Conservation (phyloP, 2,329 filamentous ascomycete species). For the Fusarium palustre region DNA sequence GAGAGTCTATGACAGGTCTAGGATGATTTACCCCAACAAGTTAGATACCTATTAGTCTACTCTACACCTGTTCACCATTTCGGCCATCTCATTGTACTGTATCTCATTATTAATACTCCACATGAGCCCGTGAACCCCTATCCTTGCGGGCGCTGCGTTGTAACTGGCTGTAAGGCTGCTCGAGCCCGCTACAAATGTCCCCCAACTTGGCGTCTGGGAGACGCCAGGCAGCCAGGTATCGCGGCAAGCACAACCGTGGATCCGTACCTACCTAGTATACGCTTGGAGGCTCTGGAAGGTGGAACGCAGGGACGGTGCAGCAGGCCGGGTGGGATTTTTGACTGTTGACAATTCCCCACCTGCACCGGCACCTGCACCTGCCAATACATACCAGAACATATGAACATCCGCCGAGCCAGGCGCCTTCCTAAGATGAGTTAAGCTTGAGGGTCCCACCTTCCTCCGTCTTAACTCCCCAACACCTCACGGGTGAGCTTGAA, state of each 20-base stretch:
- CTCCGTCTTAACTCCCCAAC: slow-evolving; percentile 32
- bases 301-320: background rate
- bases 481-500: slow-evolving; percentile 19
- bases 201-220: slow-evolving; percentile 1
- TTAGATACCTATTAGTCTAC: no score
- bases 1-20: background rate
- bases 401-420: slow-evolving; percentile 1
- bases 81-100: background rate
- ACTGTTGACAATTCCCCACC: background rate
- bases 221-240: slow-evolving; percentile 45
- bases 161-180: slow-evolving; percentile 25
- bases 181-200: slow-evolving; percentile 9
- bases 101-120: slow-evolving; percentile 17
- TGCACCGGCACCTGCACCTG: background rate
- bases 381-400: background rate
- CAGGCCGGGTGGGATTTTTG: slow-evolving; percentile 10
- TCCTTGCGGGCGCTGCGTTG: slow-evolving; percentile 16
- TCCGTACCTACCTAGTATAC: background rate
- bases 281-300: slow-evolving; percentile 8
- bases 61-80: background rate
- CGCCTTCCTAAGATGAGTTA: slow-evolving; percentile 22
- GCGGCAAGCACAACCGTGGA: slow-evolving; percentile 32
- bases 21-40: background rate
- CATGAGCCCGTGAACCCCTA: slow-evolving; percentile 13
- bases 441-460: slow-evolving; percentile 27